These are phyloP conservation scores for Hyphopichia homilentoma DNA, from an alignment of 805 yeast genomes.

Conservation along the genomic window DNA sequence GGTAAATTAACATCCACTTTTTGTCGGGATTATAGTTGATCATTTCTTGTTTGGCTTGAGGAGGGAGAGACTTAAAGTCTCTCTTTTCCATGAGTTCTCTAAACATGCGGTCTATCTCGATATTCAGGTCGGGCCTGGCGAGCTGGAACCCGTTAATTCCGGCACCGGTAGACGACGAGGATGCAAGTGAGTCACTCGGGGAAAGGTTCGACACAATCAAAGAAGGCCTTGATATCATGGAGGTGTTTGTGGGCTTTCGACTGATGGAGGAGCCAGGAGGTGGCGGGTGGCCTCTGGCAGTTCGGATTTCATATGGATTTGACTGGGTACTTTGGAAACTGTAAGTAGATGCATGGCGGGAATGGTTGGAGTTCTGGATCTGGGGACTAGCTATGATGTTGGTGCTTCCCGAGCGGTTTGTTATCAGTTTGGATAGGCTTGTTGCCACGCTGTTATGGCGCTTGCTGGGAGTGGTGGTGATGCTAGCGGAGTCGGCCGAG, in stretches of 20 bases:
- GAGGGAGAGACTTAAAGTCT: conserved; percentile 69
- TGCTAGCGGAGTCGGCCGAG: conserved; percentile 29
- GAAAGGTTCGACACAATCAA: conserved; percentile 8
- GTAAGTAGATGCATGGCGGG: conserved; percentile 39
- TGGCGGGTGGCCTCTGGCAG: conserved; percentile 12
- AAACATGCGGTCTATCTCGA: conserved; percentile 70
- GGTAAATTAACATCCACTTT: conserved; percentile 89
- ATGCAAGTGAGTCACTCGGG: conserved; percentile 11
- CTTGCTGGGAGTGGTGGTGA: conserved; percentile 6
- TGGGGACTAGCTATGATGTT: conserved; percentile 28
- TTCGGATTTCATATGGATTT: conserved; percentile 28
- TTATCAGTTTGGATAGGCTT: conserved; percentile 10
- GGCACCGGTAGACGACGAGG: conserved; percentile 3
- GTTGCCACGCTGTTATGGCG: conserved; percentile 11
- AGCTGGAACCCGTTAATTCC: conserved; percentile 29
- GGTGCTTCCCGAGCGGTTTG: conserved; percentile 13
- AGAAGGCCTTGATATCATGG: conserved; percentile 26
- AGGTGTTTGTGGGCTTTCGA: conserved; percentile 20
- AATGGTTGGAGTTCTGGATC: conserved; percentile 28
- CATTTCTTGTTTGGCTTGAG: conserved; percentile 74
- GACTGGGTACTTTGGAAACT: conserved; percentile 23
- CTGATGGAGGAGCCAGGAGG: not conserved
- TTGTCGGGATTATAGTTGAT: conserved; percentile 68
- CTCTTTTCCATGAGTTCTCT: conserved; percentile 78
- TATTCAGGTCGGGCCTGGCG: conserved; percentile 64